Evolutionary conservation across 805 yeast genomes (phyloP).

Genomic region (Saturnispora diversa): DNA sequence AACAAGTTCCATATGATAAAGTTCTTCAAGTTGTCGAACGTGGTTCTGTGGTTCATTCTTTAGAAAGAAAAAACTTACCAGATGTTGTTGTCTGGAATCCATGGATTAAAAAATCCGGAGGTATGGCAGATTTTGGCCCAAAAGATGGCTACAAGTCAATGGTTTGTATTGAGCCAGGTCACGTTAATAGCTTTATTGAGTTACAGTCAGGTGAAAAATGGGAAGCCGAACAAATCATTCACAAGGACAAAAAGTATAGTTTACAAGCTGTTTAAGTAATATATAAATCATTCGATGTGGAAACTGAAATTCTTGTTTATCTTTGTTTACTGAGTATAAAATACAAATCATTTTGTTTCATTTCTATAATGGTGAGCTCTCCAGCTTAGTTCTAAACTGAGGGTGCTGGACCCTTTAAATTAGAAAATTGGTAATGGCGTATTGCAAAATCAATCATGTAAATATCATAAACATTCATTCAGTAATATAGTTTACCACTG

Average conservation of each 20-base stretch:
- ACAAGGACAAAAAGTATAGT: conserved; percentile 41
- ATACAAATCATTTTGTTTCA: too few relatives aligned
- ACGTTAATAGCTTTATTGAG: conserved; percentile 59
- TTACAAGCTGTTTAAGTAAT: conserved; percentile 11
- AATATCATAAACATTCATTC: too few relatives aligned
- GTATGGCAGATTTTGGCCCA: conserved; percentile 86
- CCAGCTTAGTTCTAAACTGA: too few relatives aligned
- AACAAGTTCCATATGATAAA: conserved; percentile 46
- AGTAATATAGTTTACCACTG: too few relatives aligned
- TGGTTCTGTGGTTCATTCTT: conserved; percentile 63
- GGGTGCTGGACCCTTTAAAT: too few relatives aligned
- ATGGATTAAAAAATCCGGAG: conserved; percentile 75
- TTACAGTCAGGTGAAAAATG: conserved; percentile 69
- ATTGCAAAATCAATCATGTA: too few relatives aligned
- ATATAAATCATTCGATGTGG: not conserved
- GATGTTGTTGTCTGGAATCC: conserved; percentile 96
- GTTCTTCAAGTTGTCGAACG: conserved; percentile 59
- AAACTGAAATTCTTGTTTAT: not conserved
- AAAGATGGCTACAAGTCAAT: conserved; percentile 73
- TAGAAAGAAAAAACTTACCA: conserved; percentile 51
- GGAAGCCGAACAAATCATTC: conserved; percentile 59
- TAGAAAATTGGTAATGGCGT: too few relatives aligned
- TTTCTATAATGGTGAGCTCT: too few relatives aligned
- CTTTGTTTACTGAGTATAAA: too few relatives aligned
- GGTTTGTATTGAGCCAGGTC: conserved; percentile 95